Conservation (phyloP, 2,329 filamentous ascomycete genomes). For the Zalaria obscura region DNA sequence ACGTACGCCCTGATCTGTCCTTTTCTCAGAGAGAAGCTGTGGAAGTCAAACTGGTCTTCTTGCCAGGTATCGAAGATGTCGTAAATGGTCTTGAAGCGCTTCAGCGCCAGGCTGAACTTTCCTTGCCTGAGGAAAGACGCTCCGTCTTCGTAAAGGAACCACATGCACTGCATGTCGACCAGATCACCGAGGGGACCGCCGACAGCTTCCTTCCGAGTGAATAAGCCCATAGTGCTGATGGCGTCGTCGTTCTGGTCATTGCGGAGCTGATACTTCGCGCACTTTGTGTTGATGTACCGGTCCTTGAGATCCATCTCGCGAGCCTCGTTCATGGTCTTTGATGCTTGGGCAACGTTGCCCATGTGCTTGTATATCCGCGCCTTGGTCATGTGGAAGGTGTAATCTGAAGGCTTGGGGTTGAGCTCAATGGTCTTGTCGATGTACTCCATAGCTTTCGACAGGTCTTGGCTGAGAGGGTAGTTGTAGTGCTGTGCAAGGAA, state of each 20-base stretch:
- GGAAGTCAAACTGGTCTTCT: constrained; percentile 98
- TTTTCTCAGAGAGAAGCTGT: constrained; percentile 92
- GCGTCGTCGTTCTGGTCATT: constrained; percentile 83
- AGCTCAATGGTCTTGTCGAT: constrained; percentile 73
- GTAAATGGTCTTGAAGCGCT: constrained; percentile 76
- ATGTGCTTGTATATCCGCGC: constrained; percentile 88
- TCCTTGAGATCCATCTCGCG: constrained; percentile 77
- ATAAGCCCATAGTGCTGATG: constrained; percentile 78
- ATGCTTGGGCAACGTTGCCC: constrained; percentile 65
- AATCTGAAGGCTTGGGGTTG: constrained; percentile 72
- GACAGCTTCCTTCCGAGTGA: constrained; percentile 79
- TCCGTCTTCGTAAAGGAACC: constrained; percentile 92
- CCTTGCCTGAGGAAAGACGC: constrained; percentile 74
- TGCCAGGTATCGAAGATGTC: constrained; percentile 97
- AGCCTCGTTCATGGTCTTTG: constrained; percentile 78
- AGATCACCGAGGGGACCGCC: constrained; percentile 83
- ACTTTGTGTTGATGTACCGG: constrained; percentile 96
- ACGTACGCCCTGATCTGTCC: constrained; percentile 90
- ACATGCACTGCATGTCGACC: constrained; percentile 96
- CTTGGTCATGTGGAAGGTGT: constrained; percentile 87
- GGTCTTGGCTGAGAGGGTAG: constrained; percentile 73
- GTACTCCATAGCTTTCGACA: constrained; percentile 66
- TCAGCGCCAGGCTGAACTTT: constrained; percentile 73
- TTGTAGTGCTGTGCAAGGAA: constrained; percentile 97
- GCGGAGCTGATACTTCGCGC: constrained; percentile 88